phyloP scores from a whole-genome alignment of 2,329 filamentous ascomycete species.

The Cadophora luteo-olivacea region DNA sequence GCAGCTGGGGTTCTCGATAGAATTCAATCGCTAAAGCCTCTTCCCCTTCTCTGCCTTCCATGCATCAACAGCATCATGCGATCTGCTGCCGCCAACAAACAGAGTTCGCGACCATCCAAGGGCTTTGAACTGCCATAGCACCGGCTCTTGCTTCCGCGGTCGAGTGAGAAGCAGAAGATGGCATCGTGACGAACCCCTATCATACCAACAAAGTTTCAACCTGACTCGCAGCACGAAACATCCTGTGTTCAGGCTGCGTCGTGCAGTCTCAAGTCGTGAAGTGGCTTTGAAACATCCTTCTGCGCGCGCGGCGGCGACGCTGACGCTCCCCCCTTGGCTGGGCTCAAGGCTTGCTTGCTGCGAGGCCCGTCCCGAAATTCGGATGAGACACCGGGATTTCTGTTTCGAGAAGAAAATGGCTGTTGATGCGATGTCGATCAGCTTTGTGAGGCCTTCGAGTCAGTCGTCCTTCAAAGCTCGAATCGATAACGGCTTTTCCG shows the following conservation, averaged over 20 bases:
- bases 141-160: conserved; percentile 1
- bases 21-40: not conserved
- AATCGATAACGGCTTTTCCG: not conserved
- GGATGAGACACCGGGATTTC: conserved; percentile 4
- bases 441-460: not conserved
- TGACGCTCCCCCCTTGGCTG: not conserved
- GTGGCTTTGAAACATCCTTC: conserved; percentile 13
- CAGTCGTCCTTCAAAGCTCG: not conserved
- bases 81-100: not conserved
- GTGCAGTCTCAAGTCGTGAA: not conserved
- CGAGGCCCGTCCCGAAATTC: conserved; percentile 16
- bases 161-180: not conserved
- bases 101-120: conserved; percentile 7
- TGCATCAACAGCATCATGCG: conserved; percentile 6
- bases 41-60: conserved; percentile 7
- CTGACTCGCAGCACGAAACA: conserved; percentile 12
- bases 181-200: conserved; percentile 10
- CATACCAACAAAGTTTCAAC: conserved; percentile 15
- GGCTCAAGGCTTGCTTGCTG: not conserved
- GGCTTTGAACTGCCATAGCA: conserved; percentile 16
- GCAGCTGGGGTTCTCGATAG: not conserved
- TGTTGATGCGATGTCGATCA: conserved; percentile 13
- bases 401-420: conserved; percentile 6
- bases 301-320: not conserved
- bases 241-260: not conserved